phyloP scores from a whole-genome alignment of 441 rosid species.

The Viola pubescens region DNA sequence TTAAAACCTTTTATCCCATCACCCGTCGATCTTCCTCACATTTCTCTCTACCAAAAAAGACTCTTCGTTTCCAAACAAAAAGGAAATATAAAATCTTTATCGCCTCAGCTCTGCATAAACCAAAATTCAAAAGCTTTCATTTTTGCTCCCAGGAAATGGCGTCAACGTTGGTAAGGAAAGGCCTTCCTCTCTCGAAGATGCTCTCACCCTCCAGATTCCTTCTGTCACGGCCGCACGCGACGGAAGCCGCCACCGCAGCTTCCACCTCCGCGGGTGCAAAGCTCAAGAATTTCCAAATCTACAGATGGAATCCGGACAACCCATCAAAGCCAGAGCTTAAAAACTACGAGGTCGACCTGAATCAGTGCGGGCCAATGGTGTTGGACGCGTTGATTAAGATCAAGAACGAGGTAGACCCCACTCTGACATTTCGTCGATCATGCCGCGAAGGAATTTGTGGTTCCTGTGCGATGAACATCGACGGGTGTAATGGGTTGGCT shows the following conservation, averaged over 20 bases:
- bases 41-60: too few relatives aligned
- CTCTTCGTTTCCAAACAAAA: neutral
- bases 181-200: too few relatives aligned
- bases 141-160: too few relatives aligned
- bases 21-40: too few relatives aligned
- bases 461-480: slow-evolving; percentile 92
- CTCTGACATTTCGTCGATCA: slow-evolving; percentile 88
- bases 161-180: too few relatives aligned
- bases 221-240: slow-evolving; percentile 35
- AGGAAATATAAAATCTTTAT: neutral
- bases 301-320: slow-evolving; percentile 83
- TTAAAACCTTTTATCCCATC: too few relatives aligned
- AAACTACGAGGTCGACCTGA: slow-evolving; percentile 67
- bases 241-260: slow-evolving; percentile 34
- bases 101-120: too few relatives aligned
- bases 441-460: slow-evolving; percentile 98
- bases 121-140: too few relatives aligned
- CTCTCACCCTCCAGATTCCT: slow-evolving; percentile 21
- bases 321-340: slow-evolving; percentile 64
- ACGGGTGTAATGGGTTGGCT: slow-evolving; percentile 90
- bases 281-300: slow-evolving; percentile 77
- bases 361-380: slow-evolving; percentile 90
- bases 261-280: slow-evolving; percentile 11
- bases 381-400: slow-evolving; percentile 93
- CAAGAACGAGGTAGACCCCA: slow-evolving; percentile 88